Evolutionary conservation across 306 rosid genomes (phyloP).

Genomic region (Sindora glabra): DNA sequence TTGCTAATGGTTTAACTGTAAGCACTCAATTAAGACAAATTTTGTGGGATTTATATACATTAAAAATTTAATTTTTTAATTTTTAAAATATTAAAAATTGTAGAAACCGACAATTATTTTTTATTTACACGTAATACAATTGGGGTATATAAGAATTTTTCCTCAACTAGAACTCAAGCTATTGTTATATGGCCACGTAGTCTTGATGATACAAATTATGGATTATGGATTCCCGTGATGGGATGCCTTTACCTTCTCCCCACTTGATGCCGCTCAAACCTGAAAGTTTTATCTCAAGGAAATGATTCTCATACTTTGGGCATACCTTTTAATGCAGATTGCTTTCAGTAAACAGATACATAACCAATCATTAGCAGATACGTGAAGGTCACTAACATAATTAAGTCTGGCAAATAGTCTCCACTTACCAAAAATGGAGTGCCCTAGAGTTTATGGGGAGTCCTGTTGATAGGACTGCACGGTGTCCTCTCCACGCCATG

Average conservation of each 20-base stretch:
- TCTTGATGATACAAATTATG: not conserved
- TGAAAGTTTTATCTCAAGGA: not conserved
- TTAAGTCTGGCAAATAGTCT: not conserved
- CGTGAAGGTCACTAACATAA: not conserved
- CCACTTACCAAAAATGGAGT: not conserved
- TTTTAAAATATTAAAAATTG: too few species aligned
- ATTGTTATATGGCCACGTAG: not conserved
- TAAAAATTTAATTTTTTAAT: too few species aligned
- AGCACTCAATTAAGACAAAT: too few species aligned
- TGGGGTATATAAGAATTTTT: too few species aligned
- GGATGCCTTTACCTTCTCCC: not conserved
- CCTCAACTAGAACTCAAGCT: not conserved
- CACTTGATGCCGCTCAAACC: too few species aligned
- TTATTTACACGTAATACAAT: too few species aligned
- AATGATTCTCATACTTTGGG: not conserved
- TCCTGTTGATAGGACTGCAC: too few species aligned
- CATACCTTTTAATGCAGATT: not conserved
- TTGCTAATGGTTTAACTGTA: conserved; percentile 11
- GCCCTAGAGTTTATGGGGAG: not conserved
- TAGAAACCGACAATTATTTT: too few species aligned
- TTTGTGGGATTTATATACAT: too few species aligned
- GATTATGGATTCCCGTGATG: conserved; percentile 3
- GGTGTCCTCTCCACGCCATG: too few species aligned
- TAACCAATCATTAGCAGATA: conserved; percentile 1
- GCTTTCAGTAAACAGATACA: conserved; percentile 3